Evolutionary conservation across 805 yeast genomes (phyloP).

Genomic region (Starmera quercuum): DNA sequence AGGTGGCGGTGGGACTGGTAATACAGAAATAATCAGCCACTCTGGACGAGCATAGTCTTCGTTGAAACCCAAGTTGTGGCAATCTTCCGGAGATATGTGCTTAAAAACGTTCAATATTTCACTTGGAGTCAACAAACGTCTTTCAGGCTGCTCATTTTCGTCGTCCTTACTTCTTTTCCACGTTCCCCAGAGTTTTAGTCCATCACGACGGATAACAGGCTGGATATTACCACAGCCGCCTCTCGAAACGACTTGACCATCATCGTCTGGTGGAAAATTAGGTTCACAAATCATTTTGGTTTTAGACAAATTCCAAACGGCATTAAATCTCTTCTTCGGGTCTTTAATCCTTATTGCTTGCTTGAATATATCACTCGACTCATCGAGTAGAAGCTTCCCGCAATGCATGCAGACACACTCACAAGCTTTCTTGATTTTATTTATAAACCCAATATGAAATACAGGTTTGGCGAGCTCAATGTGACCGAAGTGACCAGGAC

Average conservation of each 20-base stretch:
- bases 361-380: conserved; percentile 59
- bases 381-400: conserved; percentile 89
- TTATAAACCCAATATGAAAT: conserved; percentile 91
- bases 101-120: conserved; percentile 89
- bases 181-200: conserved; percentile 94
- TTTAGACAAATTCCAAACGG: conserved; percentile 91
- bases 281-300: conserved; percentile 95
- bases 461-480: conserved; percentile 98
- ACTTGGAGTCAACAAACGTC: conserved; percentile 77
- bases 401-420: conserved; percentile 99
- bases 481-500: conserved; percentile 99
- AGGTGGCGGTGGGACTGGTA: conserved; percentile 99
- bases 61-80: conserved; percentile 76
- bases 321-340: conserved; percentile 92
- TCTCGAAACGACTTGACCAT: conserved; percentile 49
- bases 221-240: conserved; percentile 99
- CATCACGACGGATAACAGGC: conserved; percentile 93
- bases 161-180: conserved; percentile 86
- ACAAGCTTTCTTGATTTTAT: conserved; percentile 89
- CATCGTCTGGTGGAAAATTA: conserved; percentile 62
- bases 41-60: conserved; percentile 98
- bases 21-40: conserved; percentile 95
- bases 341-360: conserved; percentile 85
- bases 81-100: conserved; percentile 83
- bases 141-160: conserved; percentile 88